Conservation (phyloP, 345 rosid species). For the Syzygium jambos region DNA sequence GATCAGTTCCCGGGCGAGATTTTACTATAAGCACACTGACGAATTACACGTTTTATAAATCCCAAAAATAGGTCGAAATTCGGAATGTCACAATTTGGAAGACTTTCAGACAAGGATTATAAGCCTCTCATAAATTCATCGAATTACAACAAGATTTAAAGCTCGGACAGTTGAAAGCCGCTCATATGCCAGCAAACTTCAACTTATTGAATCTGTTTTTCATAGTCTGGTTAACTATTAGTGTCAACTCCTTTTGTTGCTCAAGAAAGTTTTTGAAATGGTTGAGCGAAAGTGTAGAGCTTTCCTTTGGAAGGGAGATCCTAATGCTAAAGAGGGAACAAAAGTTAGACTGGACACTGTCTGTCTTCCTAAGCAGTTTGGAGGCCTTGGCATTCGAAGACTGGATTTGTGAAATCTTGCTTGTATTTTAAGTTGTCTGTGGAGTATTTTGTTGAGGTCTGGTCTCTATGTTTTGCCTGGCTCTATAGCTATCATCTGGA, state of each 20-base stretch:
- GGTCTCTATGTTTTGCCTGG: not conserved
- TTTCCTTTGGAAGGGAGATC: not conserved
- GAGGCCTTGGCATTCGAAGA: not conserved
- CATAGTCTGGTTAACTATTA: not conserved
- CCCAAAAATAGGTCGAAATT: too few relatives aligned
- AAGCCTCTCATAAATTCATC: not conserved
- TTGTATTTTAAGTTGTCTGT: not conserved
- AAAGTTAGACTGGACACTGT: not conserved
- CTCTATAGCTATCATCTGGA: not conserved
- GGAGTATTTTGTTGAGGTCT: not conserved
- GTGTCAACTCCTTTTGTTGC: not conserved
- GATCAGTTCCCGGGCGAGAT: too few relatives aligned
- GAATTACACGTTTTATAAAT: too few relatives aligned
- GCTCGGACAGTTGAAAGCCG: not conserved
- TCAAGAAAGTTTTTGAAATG: not conserved
- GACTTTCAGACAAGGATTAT: not conserved
- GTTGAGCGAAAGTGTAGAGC: not conserved
- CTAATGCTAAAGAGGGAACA: not conserved
- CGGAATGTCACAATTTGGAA: not conserved
- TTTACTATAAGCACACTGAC: too few relatives aligned
- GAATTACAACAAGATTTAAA: not conserved
- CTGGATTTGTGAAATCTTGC: accelerated
- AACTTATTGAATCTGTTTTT: not conserved
- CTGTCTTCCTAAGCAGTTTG: not conserved
- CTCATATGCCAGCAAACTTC: not conserved